Evolutionary conservation across 1,284 basidiomycete genomes (phyloP), one percentile per base, ranked within the genome.

Genomic region (Crepidotus sp.): DNA sequence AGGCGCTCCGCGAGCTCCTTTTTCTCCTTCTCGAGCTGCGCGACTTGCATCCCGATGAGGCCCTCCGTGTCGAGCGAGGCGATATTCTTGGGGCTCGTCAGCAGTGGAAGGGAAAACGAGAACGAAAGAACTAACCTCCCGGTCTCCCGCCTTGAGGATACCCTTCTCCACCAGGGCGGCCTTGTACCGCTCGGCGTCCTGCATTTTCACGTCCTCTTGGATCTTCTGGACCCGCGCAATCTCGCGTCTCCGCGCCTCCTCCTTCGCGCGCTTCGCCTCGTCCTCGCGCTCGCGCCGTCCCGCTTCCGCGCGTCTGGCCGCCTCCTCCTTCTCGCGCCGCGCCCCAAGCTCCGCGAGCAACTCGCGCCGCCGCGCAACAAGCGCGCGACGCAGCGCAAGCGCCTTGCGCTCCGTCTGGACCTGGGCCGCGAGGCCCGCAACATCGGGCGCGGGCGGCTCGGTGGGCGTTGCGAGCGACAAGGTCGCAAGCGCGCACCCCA

Each of bases 11-110:
- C 77, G 53, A 91, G 72, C 55, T 94, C 88, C 57, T 82, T 84
- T 76, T 96, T 96, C 69, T 98, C 95, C 68, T 96, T 97, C 69
- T 97, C 94, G 45, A 96, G 74, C 60, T 96, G 91, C 55, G 90
- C 82, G 40, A 98, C 92, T 64, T 97, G 92, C 56, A 98, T 78
- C 42, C 79, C 80, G 61, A 98, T 88, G 50, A 98, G 77, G 52
- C 83, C 82, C 58, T 90, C 83, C 7, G 92, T 93, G 64, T 92
- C 91, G 53, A 93, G 72, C 41, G 80, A 77, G 56, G 89, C 84
- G 64, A 93, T 43, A 60, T 86, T 83, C 83, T 90, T 61, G 14
- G 33, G 37, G n/a, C 41, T 19, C 6, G 19, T 35, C 42, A 47
- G 25, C 25, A 9, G 33, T 34, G 36, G 4, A 14, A 8, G 22